These are phyloP conservation scores for Phalaenopsis equestris DNA, from an alignment of 106 monocot genomes.

Conservation along the genomic window DNA sequence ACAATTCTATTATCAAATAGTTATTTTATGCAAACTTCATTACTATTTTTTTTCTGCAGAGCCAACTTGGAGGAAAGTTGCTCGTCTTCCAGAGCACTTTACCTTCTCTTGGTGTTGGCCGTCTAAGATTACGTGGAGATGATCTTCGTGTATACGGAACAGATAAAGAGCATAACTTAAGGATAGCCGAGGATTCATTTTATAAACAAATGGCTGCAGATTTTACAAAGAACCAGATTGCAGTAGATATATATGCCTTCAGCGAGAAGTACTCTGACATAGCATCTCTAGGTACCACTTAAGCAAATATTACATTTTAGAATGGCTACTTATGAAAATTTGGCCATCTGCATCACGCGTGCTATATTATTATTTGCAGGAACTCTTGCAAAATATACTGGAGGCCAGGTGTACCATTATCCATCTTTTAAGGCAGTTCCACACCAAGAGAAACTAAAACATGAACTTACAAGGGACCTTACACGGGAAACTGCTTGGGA, in stretches of 20 bases:
- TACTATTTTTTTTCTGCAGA: constrained; percentile 30
- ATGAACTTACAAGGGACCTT: constrained; percentile 81
- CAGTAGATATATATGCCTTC: constrained; percentile 76
- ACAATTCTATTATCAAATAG: background rate
- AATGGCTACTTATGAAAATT: background rate
- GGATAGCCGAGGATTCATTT: constrained; percentile 89
- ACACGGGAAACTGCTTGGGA: constrained; percentile 98
- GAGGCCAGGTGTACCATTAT: constrained; percentile 94
- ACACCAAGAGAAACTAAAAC: constrained; percentile 61
- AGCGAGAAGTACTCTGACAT: constrained; percentile 77
- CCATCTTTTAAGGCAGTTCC: constrained; percentile 60
- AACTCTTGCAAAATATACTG: constrained; percentile 86
- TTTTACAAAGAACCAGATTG: constrained; percentile 88
- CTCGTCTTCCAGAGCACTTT: constrained; percentile 81
- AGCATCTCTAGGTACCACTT: constrained; percentile 81
- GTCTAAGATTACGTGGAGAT: constrained; percentile 80
- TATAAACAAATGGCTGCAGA: constrained; percentile 99
- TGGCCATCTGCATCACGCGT: background rate
- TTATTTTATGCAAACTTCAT: background rate
- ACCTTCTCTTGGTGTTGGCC: constrained; percentile 86
- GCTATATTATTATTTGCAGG: constrained; percentile 30
- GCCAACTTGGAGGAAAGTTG: constrained; percentile 93
- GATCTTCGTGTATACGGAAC: constrained; percentile 84
- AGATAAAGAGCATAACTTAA: constrained; percentile 71
- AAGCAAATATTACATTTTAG: constrained; percentile 4